Percentiles rank a stretch among this genome's conserved stretches.
Conservation (phyloP, 768 basidiomycete species). For the Dentipellis sp. region DNA sequence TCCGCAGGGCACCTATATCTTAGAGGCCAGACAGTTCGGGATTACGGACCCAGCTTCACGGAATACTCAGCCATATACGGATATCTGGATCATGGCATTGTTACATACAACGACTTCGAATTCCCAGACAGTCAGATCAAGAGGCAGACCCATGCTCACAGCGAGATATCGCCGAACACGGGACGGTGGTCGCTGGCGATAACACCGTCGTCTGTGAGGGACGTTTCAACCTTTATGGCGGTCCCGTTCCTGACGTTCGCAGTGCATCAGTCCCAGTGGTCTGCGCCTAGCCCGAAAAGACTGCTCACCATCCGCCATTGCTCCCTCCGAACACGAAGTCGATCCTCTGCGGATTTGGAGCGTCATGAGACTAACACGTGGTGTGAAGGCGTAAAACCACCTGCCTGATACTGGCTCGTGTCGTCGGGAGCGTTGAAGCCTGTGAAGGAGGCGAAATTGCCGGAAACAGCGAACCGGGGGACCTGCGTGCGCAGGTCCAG, state of each 20-base stretch:
- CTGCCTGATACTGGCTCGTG: slow-evolving; percentile 12
- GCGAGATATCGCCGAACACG: slow-evolving; percentile 34
- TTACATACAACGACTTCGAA: too few relatives aligned
- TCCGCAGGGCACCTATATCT: too few relatives aligned
- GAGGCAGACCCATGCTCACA: background rate
- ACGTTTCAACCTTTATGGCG: slow-evolving; percentile 25
- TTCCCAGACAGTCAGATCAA: too few relatives aligned
- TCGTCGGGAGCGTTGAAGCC: slow-evolving; percentile 36
- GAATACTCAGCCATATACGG: too few relatives aligned
- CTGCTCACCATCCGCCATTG: slow-evolving; percentile 33
- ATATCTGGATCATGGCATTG: too few relatives aligned
- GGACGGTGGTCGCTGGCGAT: slow-evolving; percentile 50
- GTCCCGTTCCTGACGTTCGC: slow-evolving; percentile 19
- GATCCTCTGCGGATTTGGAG: slow-evolving; percentile 24
- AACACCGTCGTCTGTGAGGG: slow-evolving; percentile 40
- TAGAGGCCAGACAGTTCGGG: too few relatives aligned
- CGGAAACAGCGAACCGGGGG: slow-evolving; percentile 31
- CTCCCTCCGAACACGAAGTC: slow-evolving; percentile 47
- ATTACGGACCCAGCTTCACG: too few relatives aligned
- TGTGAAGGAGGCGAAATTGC: slow-evolving; percentile 42
- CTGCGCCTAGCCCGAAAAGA: background rate
- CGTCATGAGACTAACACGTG: background rate
- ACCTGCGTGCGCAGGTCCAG: slow-evolving; percentile 34
- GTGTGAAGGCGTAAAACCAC: background rate
- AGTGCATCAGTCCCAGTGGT: background rate